phyloP scores from a whole-genome alignment of 257 asterid genomes.

The Solanum pennellii region DNA sequence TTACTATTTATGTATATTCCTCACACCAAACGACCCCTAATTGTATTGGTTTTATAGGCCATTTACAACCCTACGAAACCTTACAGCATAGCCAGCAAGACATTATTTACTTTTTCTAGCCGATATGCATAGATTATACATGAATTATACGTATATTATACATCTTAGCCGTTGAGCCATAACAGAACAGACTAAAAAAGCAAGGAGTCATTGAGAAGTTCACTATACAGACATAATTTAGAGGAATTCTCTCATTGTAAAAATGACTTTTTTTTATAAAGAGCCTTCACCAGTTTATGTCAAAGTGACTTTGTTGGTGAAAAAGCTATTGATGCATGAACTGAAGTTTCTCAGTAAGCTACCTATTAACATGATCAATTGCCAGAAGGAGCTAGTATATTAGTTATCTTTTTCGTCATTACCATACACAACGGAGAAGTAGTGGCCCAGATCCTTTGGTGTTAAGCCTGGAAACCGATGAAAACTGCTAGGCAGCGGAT shows the following conservation, averaged over 20 bases:
- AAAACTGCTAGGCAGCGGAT: conserved; percentile 36
- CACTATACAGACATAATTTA: not conserved
- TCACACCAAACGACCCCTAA: too few relatives aligned
- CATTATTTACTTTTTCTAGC: not conserved
- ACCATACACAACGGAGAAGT: conserved; percentile 59
- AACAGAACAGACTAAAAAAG: not conserved
- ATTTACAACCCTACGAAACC: not conserved
- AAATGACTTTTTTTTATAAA: not conserved
- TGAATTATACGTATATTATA: too few relatives aligned
- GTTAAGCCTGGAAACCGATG: conserved; percentile 91
- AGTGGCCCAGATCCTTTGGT: conserved; percentile 43
- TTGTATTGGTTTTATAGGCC: not conserved
- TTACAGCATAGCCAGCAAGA: not conserved
- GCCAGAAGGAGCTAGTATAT: not conserved
- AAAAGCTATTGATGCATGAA: not conserved
- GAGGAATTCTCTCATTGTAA: not conserved
- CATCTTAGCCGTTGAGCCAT: not conserved
- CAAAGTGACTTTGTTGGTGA: not conserved
- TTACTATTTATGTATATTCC: too few relatives aligned
- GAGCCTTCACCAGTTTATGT: not conserved
- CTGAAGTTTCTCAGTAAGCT: not conserved
- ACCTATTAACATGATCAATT: not conserved
- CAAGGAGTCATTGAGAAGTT: not conserved
- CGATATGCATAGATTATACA: not conserved
- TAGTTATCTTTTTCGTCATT: conserved; percentile 20